phyloP scores from a whole-genome alignment of 202 grass and related monocot species.

The Dendrocalamus latiflorus region DNA sequence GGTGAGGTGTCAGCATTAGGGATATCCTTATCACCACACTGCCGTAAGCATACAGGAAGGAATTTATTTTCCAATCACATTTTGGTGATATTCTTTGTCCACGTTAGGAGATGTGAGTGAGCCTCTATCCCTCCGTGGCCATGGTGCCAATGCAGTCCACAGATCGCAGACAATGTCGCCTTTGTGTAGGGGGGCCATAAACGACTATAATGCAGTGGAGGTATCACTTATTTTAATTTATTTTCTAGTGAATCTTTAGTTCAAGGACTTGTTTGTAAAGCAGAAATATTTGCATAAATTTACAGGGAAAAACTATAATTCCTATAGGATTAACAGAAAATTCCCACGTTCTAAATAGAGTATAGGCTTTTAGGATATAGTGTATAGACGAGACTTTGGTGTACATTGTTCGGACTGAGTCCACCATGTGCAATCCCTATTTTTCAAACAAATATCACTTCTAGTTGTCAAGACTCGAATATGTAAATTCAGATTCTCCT shows the following conservation, averaged over 20 bases:
- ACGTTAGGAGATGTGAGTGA: constrained; percentile 19
- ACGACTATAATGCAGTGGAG: background rate
- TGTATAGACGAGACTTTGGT: background rate
- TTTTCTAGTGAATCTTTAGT: background rate
- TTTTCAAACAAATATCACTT: too few species aligned
- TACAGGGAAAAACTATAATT: background rate
- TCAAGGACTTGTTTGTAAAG: background rate
- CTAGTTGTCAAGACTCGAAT: too few species aligned
- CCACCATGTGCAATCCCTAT: background rate
- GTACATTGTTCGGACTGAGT: background rate
- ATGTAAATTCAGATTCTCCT: too few species aligned
- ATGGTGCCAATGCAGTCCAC: constrained; percentile 1
- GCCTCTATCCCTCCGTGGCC: background rate
- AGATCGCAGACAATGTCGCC: background rate
- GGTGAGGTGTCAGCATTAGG: constrained; percentile 32
- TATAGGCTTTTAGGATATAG: background rate
- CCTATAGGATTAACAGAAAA: background rate
- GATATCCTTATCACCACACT: constrained; percentile 30
- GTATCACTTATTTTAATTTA: background rate
- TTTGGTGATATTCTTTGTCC: constrained; percentile 20
- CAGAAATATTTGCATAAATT: background rate
- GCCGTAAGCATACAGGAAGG: background rate
- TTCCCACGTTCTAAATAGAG: background rate
- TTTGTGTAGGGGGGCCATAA: background rate
- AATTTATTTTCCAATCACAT: background rate